Base-by-base conservation (phyloP, 148 eudicot species). In the Vaccinium corymbosum region DNA sequence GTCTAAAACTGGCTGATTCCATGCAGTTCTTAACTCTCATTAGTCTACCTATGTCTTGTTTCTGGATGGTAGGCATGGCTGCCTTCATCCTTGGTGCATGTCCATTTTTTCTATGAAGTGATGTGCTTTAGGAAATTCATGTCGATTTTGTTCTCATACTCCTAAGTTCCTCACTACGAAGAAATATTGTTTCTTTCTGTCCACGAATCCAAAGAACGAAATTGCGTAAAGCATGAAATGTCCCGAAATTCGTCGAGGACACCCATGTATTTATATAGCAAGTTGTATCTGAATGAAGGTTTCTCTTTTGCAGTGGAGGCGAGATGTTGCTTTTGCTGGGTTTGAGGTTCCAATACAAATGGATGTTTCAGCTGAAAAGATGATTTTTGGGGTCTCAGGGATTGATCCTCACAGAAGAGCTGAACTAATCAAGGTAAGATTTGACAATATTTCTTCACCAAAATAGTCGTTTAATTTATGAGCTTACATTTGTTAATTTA, bases 251-350 rank as follows among this genome's bases (percentile, higher is more conserved):
- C 0, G 0, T 10, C 3, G 3, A 10, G 16, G 25, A 22, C 10
- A 72, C 38, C 59, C 59, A 7, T 59, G 79, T 50, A 22, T 29
- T 48, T 46, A 2, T 3, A 27, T 11, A 3, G 17, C 15, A 22
- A 29, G 66, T 56, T 14, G 16, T 42, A 53, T 51, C 5, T 72
- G 15, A 80, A 15, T 74, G 29, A n/a, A 46, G 12, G 1, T 12
- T 22, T 84, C 27, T 71, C 77, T 64, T 84, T 77, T 91, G 82
- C 87, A 97, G 99, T 97, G 98, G 99, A 93, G 94, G 85, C 87
- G 99, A 85, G 99, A 97, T 86, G 98, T 97, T 83, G 97, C 98
- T 70, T 97, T 97, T 90, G 98, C 99, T 88, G 99, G 99, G 59
- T 97, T 93, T 88, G 97, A 94, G 87, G 97, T 97, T 84, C 92